Evolutionary conservation across 2,329 filamentous ascomycete species (phyloP).

Genomic region (Elsinoe ampelina): DNA sequence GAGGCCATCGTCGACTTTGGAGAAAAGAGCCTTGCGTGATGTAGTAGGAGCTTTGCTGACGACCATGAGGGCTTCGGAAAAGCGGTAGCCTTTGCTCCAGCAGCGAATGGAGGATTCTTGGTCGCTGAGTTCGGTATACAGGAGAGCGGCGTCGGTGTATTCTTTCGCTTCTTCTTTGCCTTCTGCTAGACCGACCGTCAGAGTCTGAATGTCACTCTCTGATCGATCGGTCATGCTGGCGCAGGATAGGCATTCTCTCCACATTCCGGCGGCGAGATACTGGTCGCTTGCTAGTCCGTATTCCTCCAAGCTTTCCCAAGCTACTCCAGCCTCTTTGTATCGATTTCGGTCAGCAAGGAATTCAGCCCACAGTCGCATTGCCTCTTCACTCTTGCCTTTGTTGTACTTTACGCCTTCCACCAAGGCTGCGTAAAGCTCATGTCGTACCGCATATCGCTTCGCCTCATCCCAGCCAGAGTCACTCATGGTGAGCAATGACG

Average conservation of each 20-base stretch:
- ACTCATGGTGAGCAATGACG: conserved; percentile 59
- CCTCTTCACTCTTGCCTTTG: conserved; percentile 50
- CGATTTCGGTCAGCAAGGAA: conserved; percentile 65
- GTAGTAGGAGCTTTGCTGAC: conserved; percentile 45
- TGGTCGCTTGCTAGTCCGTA: conserved; percentile 67
- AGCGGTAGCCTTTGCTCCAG: conserved; percentile 79
- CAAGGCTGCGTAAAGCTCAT: conserved; percentile 68
- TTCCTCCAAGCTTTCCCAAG: conserved; percentile 76
- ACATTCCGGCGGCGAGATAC: conserved; percentile 76
- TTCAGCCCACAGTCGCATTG: conserved; percentile 71
- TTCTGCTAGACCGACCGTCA: conserved; percentile 68
- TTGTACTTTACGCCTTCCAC: conserved; percentile 81
- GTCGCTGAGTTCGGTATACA: conserved; percentile 70
- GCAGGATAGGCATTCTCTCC: conserved; percentile 81
- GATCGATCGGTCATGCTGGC: conserved; percentile 61
- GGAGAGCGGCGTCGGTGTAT: conserved; percentile 66
- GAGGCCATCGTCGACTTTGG: conserved; percentile 62
- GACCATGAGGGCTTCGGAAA: conserved; percentile 79
- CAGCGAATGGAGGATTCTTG: conserved; percentile 60
- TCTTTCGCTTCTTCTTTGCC: conserved; percentile 77
- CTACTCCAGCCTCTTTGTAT: conserved; percentile 75
- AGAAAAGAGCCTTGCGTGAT: conserved; percentile 53
- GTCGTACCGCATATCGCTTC: conserved; percentile 65
- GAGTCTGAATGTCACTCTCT: conserved; percentile 49
- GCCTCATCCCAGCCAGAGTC: conserved; percentile 64